Base-by-base conservation (phyloP, 176 grass and related monocot genomes). In the Zea mays region DNA sequence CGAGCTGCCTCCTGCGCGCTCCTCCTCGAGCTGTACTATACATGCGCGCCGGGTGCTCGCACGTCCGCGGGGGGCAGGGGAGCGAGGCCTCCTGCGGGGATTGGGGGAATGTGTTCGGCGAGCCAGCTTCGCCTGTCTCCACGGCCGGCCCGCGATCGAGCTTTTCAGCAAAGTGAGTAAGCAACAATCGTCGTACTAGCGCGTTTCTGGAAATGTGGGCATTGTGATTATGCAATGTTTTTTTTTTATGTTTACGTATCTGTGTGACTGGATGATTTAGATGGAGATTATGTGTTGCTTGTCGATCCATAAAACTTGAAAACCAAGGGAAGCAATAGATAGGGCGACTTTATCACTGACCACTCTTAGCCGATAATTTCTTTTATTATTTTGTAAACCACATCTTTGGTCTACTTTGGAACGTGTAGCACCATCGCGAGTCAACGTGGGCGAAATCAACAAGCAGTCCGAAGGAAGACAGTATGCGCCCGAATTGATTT, bases 81-180 rank as follows among this genome's bases (percentile, higher is more conserved):
- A n/a, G n/a, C n/a, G n/a, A n/a, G n/a, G n/a, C n/a, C n/a, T n/a
- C n/a, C n/a, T n/a, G n/a, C n/a, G n/a, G n/a, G n/a, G n/a, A n/a
- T 60, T 79, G 75, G 35, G 89, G 63, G 3, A 92, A 93, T 69
- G 83, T 86, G 1, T 87, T 95, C 4, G 88, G 81, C 27, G 86
- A 63, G 16, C 85, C 90, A 2, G 81, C 85, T 36, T 73, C 85
- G 68, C 86, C 96, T 19, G 90, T 71, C 15, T 87, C 90, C 15
- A 62, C 76, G 3, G 55, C 81, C 15, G 78, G 78, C 20, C 39
- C 69, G 4, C 72, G 64, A 57, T 66, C 71, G 46, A 79, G 80
- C 38, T 39, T 39, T 77, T 35, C 66, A 67, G 7, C 44, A 1
- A 37, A 79, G 16, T 40, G 67, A 56, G 52, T 2, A 19, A 56